Evolutionary conservation across 306 rosid species (phyloP).

Genomic region (Gleditsia sinensis): DNA sequence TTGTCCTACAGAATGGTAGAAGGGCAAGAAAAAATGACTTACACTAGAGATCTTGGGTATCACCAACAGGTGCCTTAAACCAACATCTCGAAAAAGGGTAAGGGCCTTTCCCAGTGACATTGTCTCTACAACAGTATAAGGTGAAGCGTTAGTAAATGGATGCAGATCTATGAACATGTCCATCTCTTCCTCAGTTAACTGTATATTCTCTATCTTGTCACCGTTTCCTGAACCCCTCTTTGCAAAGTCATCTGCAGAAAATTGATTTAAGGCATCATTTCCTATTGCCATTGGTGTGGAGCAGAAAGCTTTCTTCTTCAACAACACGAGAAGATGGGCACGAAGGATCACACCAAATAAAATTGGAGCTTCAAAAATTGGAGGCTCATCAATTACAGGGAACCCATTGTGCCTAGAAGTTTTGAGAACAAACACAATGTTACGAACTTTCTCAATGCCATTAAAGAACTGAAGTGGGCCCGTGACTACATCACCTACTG

Average conservation of each 20-base stretch:
- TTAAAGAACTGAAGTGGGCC: constrained; percentile 83
- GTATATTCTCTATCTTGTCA: constrained; percentile 60
- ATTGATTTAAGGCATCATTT: constrained; percentile 29
- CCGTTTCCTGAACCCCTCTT: constrained; percentile 63
- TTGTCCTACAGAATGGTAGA: constrained; percentile 12
- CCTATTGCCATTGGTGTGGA: constrained; percentile 42
- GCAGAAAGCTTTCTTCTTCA: constrained; percentile 73
- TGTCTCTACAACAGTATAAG: constrained; percentile 87
- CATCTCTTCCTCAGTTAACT: constrained; percentile 73
- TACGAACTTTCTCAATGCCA: constrained; percentile 84
- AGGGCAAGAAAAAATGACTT: constrained; percentile 49
- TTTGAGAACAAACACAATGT: constrained; percentile 66
- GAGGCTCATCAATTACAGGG: constrained; percentile 87
- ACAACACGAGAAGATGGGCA: constrained; percentile 69
- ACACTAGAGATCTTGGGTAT: constrained; percentile 79
- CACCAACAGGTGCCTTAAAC: constrained; percentile 90
- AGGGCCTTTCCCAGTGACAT: constrained; percentile 93
- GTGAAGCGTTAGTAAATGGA: constrained; percentile 88
- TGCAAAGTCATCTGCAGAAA: constrained; percentile 71
- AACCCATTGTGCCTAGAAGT: constrained; percentile 80
- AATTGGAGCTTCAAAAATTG: constrained; percentile 54
- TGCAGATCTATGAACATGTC: constrained; percentile 87
- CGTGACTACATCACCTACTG: constrained; percentile 73
- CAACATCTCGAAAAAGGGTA: constrained; percentile 73
- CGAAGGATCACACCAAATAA: constrained; percentile 85